A percentile compares a stretch with the other conserved stretches of the same genome.
These are phyloP conservation scores for Colletotrichum sp. DNA, from an alignment of 2,329 filamentous ascomycete genomes.

Conservation along the genomic window DNA sequence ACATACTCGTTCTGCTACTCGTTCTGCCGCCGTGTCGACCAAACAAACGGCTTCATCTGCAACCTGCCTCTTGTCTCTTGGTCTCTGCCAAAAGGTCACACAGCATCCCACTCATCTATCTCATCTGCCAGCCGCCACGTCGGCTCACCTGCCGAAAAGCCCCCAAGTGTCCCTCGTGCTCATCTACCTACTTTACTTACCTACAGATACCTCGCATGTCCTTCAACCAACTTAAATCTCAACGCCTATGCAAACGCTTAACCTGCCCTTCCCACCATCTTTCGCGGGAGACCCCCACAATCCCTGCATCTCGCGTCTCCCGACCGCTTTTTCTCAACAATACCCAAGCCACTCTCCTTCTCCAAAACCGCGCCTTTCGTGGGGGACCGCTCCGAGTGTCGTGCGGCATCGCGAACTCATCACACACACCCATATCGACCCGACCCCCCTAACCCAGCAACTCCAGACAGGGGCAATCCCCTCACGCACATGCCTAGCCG, in stretches of 20 bases:
- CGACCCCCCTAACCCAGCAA: neutral
- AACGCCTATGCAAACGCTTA: neutral
- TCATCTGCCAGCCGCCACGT: neutral
- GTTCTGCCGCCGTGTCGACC: neutral
- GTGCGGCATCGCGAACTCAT: neutral
- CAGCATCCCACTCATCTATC: neutral
- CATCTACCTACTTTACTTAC: neutral
- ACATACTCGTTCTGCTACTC: neutral
- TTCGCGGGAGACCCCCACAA: constrained; percentile 5
- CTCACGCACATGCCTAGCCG: neutral
- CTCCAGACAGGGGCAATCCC: neutral
- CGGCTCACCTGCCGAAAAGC: neutral
- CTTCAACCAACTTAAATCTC: neutral
- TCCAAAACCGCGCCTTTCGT: neutral
- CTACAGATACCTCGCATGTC: neutral
- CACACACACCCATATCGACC: neutral
- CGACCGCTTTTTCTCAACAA: constrained; percentile 17
- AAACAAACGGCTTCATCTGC: neutral
- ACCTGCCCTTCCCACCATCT: neutral
- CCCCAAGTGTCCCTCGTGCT: neutral
- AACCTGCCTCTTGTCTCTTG: neutral
- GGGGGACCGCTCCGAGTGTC: neutral
- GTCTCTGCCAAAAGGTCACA: neutral
- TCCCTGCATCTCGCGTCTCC: constrained; percentile 5
- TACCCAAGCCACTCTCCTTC: neutral